Percentiles rank a stretch among this genome's conserved stretches.
Conservation (phyloP, 495 filamentous ascomycete genomes). For the Pseudoneurospora amorphoporcata region DNA sequence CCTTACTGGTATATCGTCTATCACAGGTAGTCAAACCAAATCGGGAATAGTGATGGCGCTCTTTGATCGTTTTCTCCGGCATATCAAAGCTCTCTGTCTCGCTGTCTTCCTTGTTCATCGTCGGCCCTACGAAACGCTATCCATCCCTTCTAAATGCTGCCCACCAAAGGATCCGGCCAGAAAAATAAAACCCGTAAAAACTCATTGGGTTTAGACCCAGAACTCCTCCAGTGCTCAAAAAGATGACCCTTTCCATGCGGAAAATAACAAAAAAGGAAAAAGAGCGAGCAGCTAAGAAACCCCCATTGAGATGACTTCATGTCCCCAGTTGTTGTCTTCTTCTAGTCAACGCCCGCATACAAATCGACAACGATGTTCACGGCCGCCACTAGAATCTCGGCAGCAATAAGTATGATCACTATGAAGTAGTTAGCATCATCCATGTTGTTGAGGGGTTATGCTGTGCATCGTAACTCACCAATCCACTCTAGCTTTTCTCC, state of each 20-base stretch:
- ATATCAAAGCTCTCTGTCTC: not conserved
- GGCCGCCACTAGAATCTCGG: conserved; percentile 87
- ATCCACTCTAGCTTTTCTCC: conserved; percentile 96
- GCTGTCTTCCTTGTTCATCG: not conserved
- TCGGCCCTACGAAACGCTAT: not conserved
- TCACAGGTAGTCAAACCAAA: not conserved
- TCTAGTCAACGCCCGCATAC: conserved; percentile 68
- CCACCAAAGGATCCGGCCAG: not conserved
- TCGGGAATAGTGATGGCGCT: not conserved
- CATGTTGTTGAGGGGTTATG: not conserved
- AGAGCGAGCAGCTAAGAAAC: not conserved
- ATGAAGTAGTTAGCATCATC: not conserved
- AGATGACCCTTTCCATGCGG: not conserved
- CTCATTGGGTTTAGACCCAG: not conserved
- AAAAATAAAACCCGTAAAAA: not conserved
- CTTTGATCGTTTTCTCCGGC: not conserved
- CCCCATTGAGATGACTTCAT: not conserved
- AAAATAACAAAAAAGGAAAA: not conserved
- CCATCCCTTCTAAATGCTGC: not conserved
- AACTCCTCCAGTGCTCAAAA: not conserved
- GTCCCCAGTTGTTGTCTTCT: not conserved
- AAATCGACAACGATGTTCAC: conserved; percentile 95
- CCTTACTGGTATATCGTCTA: not conserved
- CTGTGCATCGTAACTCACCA: conserved; percentile 41
- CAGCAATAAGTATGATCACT: conserved; percentile 93